Evolutionary conservation across 805 yeast genomes (phyloP).

Genomic region (Metschnikowia similis): DNA sequence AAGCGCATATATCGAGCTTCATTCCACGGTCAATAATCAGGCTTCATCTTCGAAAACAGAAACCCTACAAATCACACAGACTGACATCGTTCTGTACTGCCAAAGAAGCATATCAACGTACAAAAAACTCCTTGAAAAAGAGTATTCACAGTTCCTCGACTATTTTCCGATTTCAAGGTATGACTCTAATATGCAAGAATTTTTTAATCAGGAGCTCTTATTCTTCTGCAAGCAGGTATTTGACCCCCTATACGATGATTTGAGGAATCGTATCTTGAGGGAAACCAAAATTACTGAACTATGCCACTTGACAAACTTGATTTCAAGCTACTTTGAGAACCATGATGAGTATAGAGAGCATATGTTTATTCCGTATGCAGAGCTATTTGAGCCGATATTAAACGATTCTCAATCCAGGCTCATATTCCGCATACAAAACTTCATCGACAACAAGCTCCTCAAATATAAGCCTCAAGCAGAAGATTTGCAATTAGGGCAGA

Average conservation of each 20-base stretch:
- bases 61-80: slow-evolving; percentile 7
- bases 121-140: slow-evolving; percentile 57
- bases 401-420: slow-evolving; percentile 77
- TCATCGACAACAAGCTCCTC: slow-evolving; percentile 64
- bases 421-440: slow-evolving; percentile 72
- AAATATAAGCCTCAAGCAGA: slow-evolving; percentile 63
- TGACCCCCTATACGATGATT: slow-evolving; percentile 72
- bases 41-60: not conserved
- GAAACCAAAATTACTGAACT: slow-evolving; percentile 65
- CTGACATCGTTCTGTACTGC: slow-evolving; percentile 47
- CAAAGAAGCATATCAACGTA: slow-evolving; percentile 61
- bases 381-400: slow-evolving; percentile 63
- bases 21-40: not conserved
- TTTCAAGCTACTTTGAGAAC: slow-evolving; percentile 63
- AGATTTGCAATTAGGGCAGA: slow-evolving; percentile 59
- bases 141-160: slow-evolving; percentile 51
- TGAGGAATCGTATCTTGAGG: slow-evolving; percentile 63
- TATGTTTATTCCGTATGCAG: slow-evolving; percentile 34
- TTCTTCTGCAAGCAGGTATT: slow-evolving; percentile 60
- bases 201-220: slow-evolving; percentile 34
- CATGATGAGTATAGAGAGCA: slow-evolving; percentile 48
- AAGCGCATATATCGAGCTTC: slow-evolving; percentile 29
- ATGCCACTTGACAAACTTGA: slow-evolving; percentile 69
- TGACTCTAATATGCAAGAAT: slow-evolving; percentile 11
- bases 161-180: slow-evolving; percentile 36